Conservation (phyloP, 352 stramenopile species). For the Phytophthora capsici region DNA sequence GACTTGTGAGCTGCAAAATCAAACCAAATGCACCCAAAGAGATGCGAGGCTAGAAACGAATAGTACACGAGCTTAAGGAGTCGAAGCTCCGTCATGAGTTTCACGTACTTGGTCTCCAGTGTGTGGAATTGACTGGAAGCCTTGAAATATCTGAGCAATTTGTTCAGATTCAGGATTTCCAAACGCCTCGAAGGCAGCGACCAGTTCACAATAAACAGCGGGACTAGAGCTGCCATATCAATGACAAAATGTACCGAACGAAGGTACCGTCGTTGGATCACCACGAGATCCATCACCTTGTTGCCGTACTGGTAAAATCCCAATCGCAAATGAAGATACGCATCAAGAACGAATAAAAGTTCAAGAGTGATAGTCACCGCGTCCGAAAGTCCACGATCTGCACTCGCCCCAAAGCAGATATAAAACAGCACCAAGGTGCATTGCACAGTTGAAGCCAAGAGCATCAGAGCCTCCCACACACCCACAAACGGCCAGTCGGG, state of each 20-base stretch:
- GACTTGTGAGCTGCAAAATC: constrained; percentile 62
- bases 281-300: constrained; percentile 58
- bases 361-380: constrained; percentile 46
- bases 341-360: constrained; percentile 53
- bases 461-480: constrained; percentile 58
- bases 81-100: constrained; percentile 53
- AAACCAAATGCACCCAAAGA: constrained; percentile 68
- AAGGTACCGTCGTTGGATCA: constrained; percentile 55
- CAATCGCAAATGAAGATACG: constrained; percentile 55
- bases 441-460: constrained; percentile 49
- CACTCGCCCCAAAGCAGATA: constrained; percentile 49
- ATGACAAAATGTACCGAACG: constrained; percentile 46
- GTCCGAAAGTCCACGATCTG: constrained; percentile 36
- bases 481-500: constrained; percentile 55
- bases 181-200: constrained; percentile 12
- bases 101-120: constrained; percentile 61
- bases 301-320: constrained; percentile 74
- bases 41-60: constrained; percentile 57
- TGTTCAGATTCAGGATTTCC: constrained; percentile 65
- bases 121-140: constrained; percentile 49
- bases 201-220: constrained; percentile 58
- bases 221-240: constrained; percentile 50
- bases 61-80: constrained; percentile 66
- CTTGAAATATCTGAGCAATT: constrained; percentile 63
- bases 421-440: constrained; percentile 54